A percentile compares a stretch with the other conserved stretches of the same genome.
These are phyloP conservation scores for Marasmius fiardii DNA, from an alignment of 1,284 basidiomycete species.

Conservation along the genomic window DNA sequence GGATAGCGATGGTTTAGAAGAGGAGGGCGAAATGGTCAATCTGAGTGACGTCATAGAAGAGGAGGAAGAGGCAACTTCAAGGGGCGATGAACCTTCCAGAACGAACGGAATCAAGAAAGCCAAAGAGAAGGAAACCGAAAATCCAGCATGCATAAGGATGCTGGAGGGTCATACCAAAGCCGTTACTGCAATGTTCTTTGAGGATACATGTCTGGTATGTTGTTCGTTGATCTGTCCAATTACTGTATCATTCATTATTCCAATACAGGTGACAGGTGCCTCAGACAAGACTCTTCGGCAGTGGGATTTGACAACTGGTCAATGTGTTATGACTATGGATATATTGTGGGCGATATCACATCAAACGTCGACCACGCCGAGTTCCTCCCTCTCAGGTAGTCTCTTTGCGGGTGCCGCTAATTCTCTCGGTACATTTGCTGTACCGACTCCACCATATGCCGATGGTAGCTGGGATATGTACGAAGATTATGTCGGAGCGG, in stretches of 20 bases:
- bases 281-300: conserved; percentile 98
- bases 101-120: conserved; percentile 33
- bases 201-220: conserved; percentile 86
- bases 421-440: conserved; percentile 67
- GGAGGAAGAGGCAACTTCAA: conserved; percentile 52
- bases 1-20: conserved; percentile 52
- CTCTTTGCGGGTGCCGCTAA: conserved; percentile 54
- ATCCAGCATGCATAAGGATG: conserved; percentile 65
- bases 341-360: conserved; percentile 99
- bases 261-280: conserved; percentile 84
- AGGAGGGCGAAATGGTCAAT: conserved; percentile 49
- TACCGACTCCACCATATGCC: conserved; percentile 83
- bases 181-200: conserved; percentile 93
- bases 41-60: conserved; percentile 65
- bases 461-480: conserved; percentile 96
- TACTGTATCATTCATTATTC: not conserved
- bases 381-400: conserved; percentile 37
- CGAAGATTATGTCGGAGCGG: conserved; percentile 94
- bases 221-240: conserved; percentile 1
- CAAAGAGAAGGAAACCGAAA: conserved; percentile 30
- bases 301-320: conserved; percentile 96
- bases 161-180: conserved; percentile 92
- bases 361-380: conserved; percentile 54
- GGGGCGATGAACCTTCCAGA: conserved; percentile 29
- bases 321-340: conserved; percentile 99